Evolutionary conservation across 306 rosid genomes (phyloP).

Genomic region (Vachellia collinsii): DNA sequence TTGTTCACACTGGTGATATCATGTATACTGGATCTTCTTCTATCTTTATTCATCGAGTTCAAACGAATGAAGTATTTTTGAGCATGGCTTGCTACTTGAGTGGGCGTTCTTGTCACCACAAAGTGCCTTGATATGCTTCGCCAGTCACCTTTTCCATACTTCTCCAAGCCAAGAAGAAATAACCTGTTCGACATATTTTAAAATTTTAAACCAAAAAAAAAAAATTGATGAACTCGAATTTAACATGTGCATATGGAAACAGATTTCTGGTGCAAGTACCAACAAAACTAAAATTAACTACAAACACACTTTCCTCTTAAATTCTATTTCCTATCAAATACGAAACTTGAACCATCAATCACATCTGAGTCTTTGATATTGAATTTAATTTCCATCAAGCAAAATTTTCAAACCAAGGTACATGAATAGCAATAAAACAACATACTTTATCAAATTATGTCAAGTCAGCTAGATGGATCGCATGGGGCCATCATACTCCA

Average conservation of each 20-base stretch:
- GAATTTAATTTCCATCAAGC: background rate
- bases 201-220: slow-evolving; percentile 8
- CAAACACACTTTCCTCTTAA: background rate
- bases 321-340: background rate
- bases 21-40: slow-evolving; percentile 97
- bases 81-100: slow-evolving; percentile 98
- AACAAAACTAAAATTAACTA: background rate
- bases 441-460: too few species aligned
- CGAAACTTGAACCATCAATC: background rate
- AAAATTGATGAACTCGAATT: background rate
- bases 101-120: slow-evolving; percentile 94
- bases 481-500: too few species aligned
- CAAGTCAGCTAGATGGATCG: too few species aligned
- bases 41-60: slow-evolving; percentile 93
- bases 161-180: slow-evolving; percentile 92
- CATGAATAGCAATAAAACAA: background rate
- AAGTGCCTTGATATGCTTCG: slow-evolving; percentile 94
- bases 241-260: background rate
- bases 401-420: background rate
- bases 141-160: slow-evolving; percentile 99
- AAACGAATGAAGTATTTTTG: slow-evolving; percentile 95
- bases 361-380: background rate
- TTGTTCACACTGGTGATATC: slow-evolving; percentile 88
- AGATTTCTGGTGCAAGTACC: background rate
- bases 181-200: slow-evolving; percentile 51